These are phyloP conservation scores for Gaeumannomyces sp. DNA, from an alignment of 2,329 filamentous ascomycete species.

Conservation along the genomic window DNA sequence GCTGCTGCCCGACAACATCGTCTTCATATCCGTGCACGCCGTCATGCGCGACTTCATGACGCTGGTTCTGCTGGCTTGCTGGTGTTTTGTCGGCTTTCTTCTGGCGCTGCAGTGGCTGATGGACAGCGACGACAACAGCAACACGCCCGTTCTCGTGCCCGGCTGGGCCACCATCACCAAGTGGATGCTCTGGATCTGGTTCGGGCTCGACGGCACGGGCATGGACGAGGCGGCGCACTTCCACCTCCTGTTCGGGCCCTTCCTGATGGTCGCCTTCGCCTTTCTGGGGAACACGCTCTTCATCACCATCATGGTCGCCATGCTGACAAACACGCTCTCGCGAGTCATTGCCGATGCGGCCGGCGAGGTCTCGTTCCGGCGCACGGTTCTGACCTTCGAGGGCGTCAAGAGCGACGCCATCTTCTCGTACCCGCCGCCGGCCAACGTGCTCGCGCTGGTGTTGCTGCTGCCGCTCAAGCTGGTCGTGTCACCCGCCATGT, in stretches of 20 bases:
- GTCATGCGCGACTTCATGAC: slow-evolving; percentile 86
- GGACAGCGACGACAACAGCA: slow-evolving; percentile 10
- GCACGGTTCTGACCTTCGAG: slow-evolving; percentile 66
- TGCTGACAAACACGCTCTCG: slow-evolving; percentile 66
- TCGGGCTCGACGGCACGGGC: slow-evolving; percentile 70
- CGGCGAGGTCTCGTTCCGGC: slow-evolving; percentile 65
- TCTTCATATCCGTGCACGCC: slow-evolving; percentile 72
- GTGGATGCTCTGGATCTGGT: slow-evolving; percentile 95
- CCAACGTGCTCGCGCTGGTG: slow-evolving; percentile 61
- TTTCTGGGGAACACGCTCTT: slow-evolving; percentile 72
- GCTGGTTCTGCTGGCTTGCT: slow-evolving; percentile 66
- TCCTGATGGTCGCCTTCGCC: slow-evolving; percentile 65
- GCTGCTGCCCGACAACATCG: slow-evolving; percentile 73
- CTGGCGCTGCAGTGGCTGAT: slow-evolving; percentile 70
- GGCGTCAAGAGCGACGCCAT: slow-evolving; percentile 68
- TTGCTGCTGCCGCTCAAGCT: slow-evolving; percentile 61
- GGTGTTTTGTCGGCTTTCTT: slow-evolving; percentile 80
- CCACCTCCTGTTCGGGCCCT: slow-evolving; percentile 60
- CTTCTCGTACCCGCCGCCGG: slow-evolving; percentile 63
- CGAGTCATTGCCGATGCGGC: slow-evolving; percentile 63
- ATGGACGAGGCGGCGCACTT: slow-evolving; percentile 51
- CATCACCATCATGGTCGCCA: slow-evolving; percentile 67
- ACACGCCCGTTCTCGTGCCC: slow-evolving; percentile 2
- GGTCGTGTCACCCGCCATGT: slow-evolving; percentile 54
- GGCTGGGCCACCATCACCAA: slow-evolving; percentile 61